phyloP scores from a whole-genome alignment of 2,329 filamentous ascomycete species.

The Xylaria sp. region DNA sequence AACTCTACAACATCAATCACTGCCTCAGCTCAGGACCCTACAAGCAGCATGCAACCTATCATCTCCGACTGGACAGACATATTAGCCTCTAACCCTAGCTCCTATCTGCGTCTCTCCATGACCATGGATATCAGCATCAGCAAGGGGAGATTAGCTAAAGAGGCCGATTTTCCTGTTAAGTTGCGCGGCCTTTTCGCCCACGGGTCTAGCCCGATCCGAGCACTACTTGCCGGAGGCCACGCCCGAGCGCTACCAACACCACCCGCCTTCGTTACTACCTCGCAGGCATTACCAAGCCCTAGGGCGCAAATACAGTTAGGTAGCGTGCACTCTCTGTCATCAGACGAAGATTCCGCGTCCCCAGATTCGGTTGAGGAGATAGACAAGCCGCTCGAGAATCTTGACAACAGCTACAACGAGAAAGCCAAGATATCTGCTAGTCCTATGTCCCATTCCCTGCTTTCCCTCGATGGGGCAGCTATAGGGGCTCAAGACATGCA shows the following conservation, averaged over 20 bases:
- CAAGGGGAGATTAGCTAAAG: conserved; percentile 48
- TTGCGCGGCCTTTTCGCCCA: conserved; percentile 47
- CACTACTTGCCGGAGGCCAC: conserved; percentile 36
- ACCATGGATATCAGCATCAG: conserved; percentile 51
- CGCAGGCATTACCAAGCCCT: conserved; percentile 11
- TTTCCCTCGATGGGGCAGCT: not conserved
- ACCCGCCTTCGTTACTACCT: not conserved
- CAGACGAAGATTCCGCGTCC: conserved; percentile 39
- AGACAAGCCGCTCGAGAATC: not conserved
- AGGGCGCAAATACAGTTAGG: conserved; percentile 31
- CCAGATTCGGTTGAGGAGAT: conserved; percentile 30
- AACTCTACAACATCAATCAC: conserved; percentile 10
- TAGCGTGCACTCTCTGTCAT: conserved; percentile 39
- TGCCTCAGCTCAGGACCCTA: not conserved
- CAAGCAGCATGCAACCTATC: conserved; percentile 27
- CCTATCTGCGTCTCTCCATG: conserved; percentile 50
- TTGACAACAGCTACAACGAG: not conserved
- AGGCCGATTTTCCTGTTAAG: conserved; percentile 49
- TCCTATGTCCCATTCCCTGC: not conserved
- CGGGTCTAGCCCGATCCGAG: conserved; percentile 45
- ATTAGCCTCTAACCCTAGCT: conserved; percentile 47
- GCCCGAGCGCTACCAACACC: not conserved
- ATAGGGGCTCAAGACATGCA: not conserved
- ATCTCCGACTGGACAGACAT: conserved; percentile 51
- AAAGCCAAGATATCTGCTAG: not conserved